Evolutionary conservation across 2,329 filamentous ascomycete species (phyloP).

Genomic region (Colletotrichum coccodes): DNA sequence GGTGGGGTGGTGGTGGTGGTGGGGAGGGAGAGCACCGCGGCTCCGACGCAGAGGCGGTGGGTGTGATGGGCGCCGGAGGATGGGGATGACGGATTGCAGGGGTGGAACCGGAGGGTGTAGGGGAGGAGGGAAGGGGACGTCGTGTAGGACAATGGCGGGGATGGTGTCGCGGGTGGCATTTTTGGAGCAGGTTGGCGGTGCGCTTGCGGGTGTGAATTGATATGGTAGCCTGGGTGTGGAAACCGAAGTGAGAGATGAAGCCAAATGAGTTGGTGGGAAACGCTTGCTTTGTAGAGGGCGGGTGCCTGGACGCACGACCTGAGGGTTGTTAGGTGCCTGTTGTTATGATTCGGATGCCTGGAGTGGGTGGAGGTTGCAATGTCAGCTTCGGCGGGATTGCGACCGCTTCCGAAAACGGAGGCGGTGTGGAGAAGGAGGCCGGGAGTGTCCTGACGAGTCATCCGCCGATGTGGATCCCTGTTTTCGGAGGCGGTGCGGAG

Average conservation of each 20-base stretch:
- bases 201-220: neutral
- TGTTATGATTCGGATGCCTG: neutral
- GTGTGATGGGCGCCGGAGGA: neutral
- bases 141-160: slow-evolving; percentile 26
- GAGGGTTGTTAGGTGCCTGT: neutral
- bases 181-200: neutral
- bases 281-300: neutral
- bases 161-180: slow-evolving; percentile 30
- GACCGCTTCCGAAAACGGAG: slow-evolving; percentile 6
- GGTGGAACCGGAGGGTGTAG: slow-evolving; percentile 23
- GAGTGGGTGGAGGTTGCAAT: slow-evolving; percentile 1
- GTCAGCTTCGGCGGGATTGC: slow-evolving; percentile 11
- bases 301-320: neutral
- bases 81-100: neutral
- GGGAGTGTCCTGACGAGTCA: neutral
- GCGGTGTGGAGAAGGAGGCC: neutral
- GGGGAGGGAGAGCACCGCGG: slow-evolving; percentile 22
- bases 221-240: neutral
- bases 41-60: slow-evolving; percentile 30
- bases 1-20: slow-evolving; percentile 14
- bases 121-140: slow-evolving; percentile 15
- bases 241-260: neutral
- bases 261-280: neutral
- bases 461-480: slow-evolving; percentile 11
- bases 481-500: slow-evolving; percentile 3